phyloP scores from a whole-genome alignment of 2,329 filamentous ascomycete species.

The Fusarium virguliforme region DNA sequence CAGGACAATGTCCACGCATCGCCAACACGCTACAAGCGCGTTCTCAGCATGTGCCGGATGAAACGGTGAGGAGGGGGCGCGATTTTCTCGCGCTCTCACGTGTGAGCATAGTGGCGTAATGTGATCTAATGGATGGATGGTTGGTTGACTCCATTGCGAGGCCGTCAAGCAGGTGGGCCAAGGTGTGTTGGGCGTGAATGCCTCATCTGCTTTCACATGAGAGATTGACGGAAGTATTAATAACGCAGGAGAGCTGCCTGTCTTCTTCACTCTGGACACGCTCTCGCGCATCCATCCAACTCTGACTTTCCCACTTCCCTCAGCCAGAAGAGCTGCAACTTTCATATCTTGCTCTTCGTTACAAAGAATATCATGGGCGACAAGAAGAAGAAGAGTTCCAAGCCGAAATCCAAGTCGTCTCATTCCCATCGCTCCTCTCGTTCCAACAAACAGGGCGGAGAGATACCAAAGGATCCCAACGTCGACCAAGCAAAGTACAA shows the following conservation, averaged over 20 bases:
- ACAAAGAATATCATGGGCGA: neutral
- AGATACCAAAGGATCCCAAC: neutral
- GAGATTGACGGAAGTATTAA: neutral
- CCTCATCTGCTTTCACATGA: neutral
- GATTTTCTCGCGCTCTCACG: neutral
- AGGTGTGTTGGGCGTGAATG: neutral
- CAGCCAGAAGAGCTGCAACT: neutral
- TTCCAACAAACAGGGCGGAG: neutral
- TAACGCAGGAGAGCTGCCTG: neutral
- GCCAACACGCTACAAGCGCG: no score
- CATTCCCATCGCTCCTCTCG: constrained; percentile 1
- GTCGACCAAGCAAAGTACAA: neutral
- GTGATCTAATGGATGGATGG: neutral
- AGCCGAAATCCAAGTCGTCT: neutral
- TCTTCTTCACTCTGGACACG: neutral
- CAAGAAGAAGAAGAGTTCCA: constrained; percentile 1
- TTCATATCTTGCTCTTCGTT: neutral
- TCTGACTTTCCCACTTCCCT: neutral
- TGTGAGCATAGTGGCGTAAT: neutral
- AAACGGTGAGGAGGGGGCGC: no score
- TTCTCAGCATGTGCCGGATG: no score
- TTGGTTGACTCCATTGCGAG: neutral
- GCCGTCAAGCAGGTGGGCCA: neutral
- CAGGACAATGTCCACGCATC: no score
- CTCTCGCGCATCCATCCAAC: neutral